These are phyloP conservation scores for Hanseniaspora hatyaiensis DNA, from an alignment of 805 yeast genomes.

Conservation along the genomic window DNA sequence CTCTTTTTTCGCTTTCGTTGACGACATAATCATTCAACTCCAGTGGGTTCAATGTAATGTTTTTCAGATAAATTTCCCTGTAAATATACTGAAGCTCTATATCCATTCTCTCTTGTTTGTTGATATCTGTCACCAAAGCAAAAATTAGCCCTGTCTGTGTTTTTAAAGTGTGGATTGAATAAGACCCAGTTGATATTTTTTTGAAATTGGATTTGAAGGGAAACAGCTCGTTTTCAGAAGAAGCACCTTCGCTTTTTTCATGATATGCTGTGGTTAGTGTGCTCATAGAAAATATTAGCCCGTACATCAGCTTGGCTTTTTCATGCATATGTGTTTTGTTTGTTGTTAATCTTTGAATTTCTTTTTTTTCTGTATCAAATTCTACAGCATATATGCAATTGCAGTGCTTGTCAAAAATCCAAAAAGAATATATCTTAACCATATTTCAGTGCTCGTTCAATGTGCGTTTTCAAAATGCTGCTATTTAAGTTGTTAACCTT, in stretches of 20 bases:
- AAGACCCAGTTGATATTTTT: slow-evolving; percentile 54
- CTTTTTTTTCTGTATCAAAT: slow-evolving; percentile 27
- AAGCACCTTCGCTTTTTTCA: slow-evolving; percentile 24
- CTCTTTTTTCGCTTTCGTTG: slow-evolving; percentile 25
- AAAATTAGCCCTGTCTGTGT: slow-evolving; percentile 70
- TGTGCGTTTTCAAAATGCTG: no score
- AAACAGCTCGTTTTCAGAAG: slow-evolving; percentile 24
- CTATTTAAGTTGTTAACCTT: no score
- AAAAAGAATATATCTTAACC: slow-evolving; percentile 71
- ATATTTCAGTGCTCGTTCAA: no score
- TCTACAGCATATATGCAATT: slow-evolving; percentile 75
- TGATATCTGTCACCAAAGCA: slow-evolving; percentile 56
- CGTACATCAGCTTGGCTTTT: slow-evolving; percentile 70
- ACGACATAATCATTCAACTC: slow-evolving; percentile 28
- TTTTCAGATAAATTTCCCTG: slow-evolving; percentile 26
- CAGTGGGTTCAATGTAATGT: slow-evolving; percentile 25
- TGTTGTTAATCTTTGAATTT: slow-evolving; percentile 43
- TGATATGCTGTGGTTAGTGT: slow-evolving; percentile 51
- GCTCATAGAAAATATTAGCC: slow-evolving; percentile 67
- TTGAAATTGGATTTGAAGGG: slow-evolving; percentile 24
- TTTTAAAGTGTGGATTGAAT: slow-evolving; percentile 69
- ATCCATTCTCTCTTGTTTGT: slow-evolving; percentile 23
- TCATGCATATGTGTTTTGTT: slow-evolving; percentile 38
- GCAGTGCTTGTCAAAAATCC: slow-evolving; percentile 88
- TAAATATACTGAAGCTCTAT: slow-evolving; percentile 25